phyloP scores from a whole-genome alignment of 768 basidiomycete genomes.

The Pleurotus platypus region DNA sequence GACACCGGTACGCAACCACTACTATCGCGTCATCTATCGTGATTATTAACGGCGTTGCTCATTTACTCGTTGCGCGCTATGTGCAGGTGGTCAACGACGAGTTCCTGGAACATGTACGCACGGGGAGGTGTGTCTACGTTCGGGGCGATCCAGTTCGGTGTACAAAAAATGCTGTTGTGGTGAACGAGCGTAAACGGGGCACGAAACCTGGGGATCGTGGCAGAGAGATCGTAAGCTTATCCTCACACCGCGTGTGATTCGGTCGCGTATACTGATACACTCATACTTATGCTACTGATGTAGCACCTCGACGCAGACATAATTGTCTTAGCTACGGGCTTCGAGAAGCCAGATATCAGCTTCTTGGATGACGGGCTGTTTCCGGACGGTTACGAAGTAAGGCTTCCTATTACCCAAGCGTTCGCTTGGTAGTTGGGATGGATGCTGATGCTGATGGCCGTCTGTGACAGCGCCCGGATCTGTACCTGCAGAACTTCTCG shows the following conservation, averaged over 20 bases:
- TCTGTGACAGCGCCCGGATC: constrained; percentile 33
- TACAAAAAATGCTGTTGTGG: constrained; percentile 28
- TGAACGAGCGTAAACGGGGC: constrained; percentile 32
- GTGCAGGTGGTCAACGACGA: constrained; percentile 46
- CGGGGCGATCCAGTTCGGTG: constrained; percentile 42
- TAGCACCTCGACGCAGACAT: constrained; percentile 39
- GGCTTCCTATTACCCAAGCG: background rate
- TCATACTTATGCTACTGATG: background rate
- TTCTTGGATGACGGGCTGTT: constrained; percentile 48
- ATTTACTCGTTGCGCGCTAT: background rate
- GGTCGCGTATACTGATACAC: background rate
- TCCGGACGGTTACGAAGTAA: constrained; percentile 43
- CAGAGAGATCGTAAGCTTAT: constrained; percentile 16
- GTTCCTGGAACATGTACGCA: constrained; percentile 42
- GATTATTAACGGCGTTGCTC: background rate
- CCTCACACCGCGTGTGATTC: constrained; percentile 1
- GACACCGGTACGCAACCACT: constrained; percentile 31
- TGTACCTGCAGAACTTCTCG: constrained; percentile 54
- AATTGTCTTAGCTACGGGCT: constrained; percentile 52
- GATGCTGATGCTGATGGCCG: too few species aligned
- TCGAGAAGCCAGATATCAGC: constrained; percentile 38
- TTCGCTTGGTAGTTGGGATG: too few species aligned
- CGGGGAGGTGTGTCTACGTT: constrained; percentile 38
- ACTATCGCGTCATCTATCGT: background rate
- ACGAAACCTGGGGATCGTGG: constrained; percentile 29